Conservation (phyloP, 352 stramenopile species). For the Pythium pyrilobum region DNA sequence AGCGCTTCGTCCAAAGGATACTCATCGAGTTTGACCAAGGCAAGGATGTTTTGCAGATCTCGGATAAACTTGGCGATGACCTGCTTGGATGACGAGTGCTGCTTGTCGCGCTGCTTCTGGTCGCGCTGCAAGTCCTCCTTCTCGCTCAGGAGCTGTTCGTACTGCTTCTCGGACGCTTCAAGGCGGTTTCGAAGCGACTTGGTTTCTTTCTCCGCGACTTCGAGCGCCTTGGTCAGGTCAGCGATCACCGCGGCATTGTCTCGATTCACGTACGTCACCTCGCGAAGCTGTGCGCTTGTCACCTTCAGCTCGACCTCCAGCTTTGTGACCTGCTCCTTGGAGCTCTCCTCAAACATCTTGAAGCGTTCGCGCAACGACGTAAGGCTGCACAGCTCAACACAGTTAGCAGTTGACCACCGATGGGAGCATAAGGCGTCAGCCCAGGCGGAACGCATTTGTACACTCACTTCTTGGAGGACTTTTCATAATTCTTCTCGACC, state of each 20-base stretch:
- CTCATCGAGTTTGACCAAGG: slow-evolving; percentile 68
- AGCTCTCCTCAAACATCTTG: slow-evolving; percentile 69
- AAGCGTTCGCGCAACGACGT: slow-evolving; percentile 59
- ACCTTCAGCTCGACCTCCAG: slow-evolving; percentile 81
- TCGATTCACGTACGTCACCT: slow-evolving; percentile 70
- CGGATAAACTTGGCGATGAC: slow-evolving; percentile 47
- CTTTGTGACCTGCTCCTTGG: slow-evolving; percentile 77
- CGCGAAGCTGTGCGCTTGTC: slow-evolving; percentile 54
- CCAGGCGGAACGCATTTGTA: not conserved
- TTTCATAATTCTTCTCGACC: slow-evolving; percentile 72
- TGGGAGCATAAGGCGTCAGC: too few species aligned
- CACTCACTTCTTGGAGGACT: slow-evolving; percentile 61
- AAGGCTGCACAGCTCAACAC: slow-evolving; percentile 28
- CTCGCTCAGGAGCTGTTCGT: slow-evolving; percentile 36
- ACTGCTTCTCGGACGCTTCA: slow-evolving; percentile 34
- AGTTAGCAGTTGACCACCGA: not conserved
- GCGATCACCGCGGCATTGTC: slow-evolving; percentile 61
- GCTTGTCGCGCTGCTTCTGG: slow-evolving; percentile 44
- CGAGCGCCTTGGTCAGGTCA: slow-evolving; percentile 51
- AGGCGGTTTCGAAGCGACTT: slow-evolving; percentile 28
- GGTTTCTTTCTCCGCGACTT: slow-evolving; percentile 41
- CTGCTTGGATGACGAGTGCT: slow-evolving; percentile 50
- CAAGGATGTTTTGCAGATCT: slow-evolving; percentile 59
- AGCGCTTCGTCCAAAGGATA: slow-evolving; percentile 75
- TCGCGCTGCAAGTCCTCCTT: slow-evolving; percentile 61